These are phyloP conservation scores for Pythium folliculosum DNA, from an alignment of 352 stramenopile genomes.

Conservation along the genomic window DNA sequence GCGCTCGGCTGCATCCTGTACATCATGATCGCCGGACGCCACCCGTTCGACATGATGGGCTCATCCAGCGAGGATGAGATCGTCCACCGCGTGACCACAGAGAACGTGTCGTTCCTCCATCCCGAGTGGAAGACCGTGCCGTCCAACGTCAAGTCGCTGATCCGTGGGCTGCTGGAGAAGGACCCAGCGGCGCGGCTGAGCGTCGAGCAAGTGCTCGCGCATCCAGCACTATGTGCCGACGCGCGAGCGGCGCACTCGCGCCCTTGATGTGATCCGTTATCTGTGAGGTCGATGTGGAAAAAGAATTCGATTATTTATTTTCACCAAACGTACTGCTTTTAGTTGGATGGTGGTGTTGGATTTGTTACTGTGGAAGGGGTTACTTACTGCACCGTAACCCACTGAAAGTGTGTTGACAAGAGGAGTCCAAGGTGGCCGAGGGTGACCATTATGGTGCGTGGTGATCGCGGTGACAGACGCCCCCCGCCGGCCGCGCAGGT, in stretches of 20 bases:
- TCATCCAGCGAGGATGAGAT: slow-evolving; percentile 79
- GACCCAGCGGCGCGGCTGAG: slow-evolving; percentile 52
- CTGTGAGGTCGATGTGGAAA: neutral
- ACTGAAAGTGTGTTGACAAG: neutral
- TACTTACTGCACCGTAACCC: neutral
- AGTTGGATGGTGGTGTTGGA: neutral
- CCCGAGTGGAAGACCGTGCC: slow-evolving; percentile 58
- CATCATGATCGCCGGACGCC: slow-evolving; percentile 82
- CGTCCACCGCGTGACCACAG: slow-evolving; percentile 45
- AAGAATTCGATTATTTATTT: neutral
- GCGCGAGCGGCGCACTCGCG: neutral
- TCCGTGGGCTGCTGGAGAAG: slow-evolving; percentile 73
- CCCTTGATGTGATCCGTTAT: neutral
- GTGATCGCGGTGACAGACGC: too few species aligned
- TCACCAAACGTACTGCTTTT: neutral
- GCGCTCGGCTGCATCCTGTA: slow-evolving; percentile 87
- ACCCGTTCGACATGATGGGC: slow-evolving; percentile 87
- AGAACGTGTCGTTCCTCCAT: slow-evolving; percentile 58
- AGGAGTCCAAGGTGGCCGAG: neutral
- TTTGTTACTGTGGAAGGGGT: too few species aligned
- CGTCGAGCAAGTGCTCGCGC: slow-evolving; percentile 52
- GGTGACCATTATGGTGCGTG: neutral
- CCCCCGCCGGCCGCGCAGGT: too few species aligned
- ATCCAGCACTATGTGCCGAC: slow-evolving; percentile 27
- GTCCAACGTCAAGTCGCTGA: slow-evolving; percentile 58